phyloP scores from a whole-genome alignment of 2,329 filamentous ascomycete species.

The Aureobasidium sp. region DNA sequence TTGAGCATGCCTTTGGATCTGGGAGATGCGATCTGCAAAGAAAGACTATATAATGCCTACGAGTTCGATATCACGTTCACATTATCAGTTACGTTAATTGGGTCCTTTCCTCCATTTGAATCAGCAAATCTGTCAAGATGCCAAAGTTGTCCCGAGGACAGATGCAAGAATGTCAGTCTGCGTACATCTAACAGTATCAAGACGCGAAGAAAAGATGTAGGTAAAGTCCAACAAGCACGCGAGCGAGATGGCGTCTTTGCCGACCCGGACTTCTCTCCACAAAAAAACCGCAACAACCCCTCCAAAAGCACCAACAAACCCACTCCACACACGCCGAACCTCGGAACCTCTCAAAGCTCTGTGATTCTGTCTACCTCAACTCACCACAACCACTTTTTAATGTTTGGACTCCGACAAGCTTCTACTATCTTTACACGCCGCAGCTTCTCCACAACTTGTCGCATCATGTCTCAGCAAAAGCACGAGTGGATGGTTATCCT shows the following conservation, averaged over 20 bases:
- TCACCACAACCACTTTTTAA: neutral
- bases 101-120: neutral
- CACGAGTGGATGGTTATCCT: slow-evolving; percentile 47
- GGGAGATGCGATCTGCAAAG: neutral
- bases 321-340: neutral
- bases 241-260: neutral
- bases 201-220: neutral
- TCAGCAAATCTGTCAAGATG: neutral
- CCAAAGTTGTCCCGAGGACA: no score
- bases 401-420: neutral
- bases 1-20: neutral
- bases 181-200: no score
- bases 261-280: neutral
- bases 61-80: neutral
- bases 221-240: neutral
- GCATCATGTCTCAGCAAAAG: slow-evolving; percentile 28
- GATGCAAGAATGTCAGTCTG: no score
- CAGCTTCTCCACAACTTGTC: slow-evolving; percentile 18
- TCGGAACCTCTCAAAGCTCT: neutral
- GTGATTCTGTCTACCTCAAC: neutral
- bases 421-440: neutral
- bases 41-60: neutral
- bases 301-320: neutral
- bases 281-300: neutral
- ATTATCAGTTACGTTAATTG: neutral